These are phyloP conservation scores for Talaromyces sp. DNA, from an alignment of 2,329 filamentous ascomycete genomes.

Conservation along the genomic window DNA sequence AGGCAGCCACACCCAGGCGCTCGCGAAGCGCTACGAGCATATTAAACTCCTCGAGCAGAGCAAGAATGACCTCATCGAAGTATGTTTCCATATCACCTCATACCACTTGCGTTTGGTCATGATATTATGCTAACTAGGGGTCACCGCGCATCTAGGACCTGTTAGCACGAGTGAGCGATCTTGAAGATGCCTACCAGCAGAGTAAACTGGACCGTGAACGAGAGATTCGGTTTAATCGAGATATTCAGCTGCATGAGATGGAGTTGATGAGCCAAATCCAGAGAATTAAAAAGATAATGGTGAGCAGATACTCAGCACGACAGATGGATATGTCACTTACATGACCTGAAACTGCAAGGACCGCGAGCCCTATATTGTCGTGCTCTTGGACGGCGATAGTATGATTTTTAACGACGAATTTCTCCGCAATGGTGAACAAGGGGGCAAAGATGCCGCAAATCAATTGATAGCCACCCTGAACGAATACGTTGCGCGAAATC, in stretches of 20 bases:
- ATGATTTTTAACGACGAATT: constrained; percentile 53
- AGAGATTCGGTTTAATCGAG: constrained; percentile 45
- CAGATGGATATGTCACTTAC: background rate
- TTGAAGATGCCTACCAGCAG: constrained; percentile 41
- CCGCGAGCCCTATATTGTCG: constrained; percentile 50
- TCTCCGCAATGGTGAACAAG: constrained; percentile 46
- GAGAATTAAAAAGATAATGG: constrained; percentile 43
- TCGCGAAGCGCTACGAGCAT: constrained; percentile 41
- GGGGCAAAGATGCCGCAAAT: constrained; percentile 51
- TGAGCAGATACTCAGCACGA: constrained; percentile 18
- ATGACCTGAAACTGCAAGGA: constrained; percentile 30
- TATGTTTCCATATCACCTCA: constrained; percentile 18
- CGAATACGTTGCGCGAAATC: constrained; percentile 38
- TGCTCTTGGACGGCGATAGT: constrained; percentile 54
- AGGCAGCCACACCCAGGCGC: constrained; percentile 29
- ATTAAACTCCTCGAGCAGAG: constrained; percentile 41
- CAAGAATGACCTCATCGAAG: constrained; percentile 47
- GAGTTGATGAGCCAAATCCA: constrained; percentile 45
- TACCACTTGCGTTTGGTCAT: background rate
- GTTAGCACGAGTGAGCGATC: constrained; percentile 38
- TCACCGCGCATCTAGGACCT: constrained; percentile 35
- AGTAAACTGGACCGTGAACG: constrained; percentile 45
- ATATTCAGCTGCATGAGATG: constrained; percentile 44
- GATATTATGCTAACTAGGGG: constrained; percentile 16
- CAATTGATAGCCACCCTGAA: constrained; percentile 42